Conservation (phyloP, 305 asterid species). For the Vinca major region DNA sequence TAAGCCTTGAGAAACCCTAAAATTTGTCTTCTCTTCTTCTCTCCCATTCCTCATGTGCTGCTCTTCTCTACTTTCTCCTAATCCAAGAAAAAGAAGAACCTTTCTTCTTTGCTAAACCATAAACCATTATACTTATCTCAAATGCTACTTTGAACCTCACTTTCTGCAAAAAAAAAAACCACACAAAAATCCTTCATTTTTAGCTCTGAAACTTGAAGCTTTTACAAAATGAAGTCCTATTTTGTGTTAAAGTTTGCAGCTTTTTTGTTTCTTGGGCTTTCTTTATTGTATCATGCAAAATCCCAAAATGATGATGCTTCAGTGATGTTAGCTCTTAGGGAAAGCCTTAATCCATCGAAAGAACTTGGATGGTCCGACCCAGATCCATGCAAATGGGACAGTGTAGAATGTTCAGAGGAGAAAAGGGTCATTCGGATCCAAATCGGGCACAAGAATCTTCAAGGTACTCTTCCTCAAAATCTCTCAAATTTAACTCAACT, state of each 20-base stretch:
- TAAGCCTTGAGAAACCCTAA: too few species aligned
- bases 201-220: conserved; percentile 12
- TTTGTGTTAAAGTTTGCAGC: conserved; percentile 36
- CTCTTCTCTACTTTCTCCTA: conserved; percentile 14
- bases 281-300: conserved; percentile 21
- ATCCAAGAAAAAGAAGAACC: background rate
- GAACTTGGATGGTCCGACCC: conserved; percentile 61
- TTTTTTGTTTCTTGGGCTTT: conserved; percentile 34
- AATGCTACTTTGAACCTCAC: conserved; percentile 11
- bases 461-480: conserved; percentile 65
- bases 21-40: too few species aligned
- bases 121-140: background rate
- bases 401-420: conserved; percentile 40
- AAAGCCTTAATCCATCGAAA: conserved; percentile 44
- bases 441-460: conserved; percentile 54
- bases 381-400: conserved; percentile 77
- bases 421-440: conserved; percentile 81
- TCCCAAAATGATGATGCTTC: conserved; percentile 23
- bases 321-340: conserved; percentile 64
- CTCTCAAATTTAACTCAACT: conserved; percentile 53
- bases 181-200: conserved; percentile 12
- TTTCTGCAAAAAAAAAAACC: conserved; percentile 4
- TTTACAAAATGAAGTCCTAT: conserved; percentile 35
- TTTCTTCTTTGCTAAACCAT: background rate
- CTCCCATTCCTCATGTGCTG: conserved; percentile 45